Base-by-base conservation (phyloP, 2,329 filamentous ascomycete species). In the Monilinia laxa region DNA sequence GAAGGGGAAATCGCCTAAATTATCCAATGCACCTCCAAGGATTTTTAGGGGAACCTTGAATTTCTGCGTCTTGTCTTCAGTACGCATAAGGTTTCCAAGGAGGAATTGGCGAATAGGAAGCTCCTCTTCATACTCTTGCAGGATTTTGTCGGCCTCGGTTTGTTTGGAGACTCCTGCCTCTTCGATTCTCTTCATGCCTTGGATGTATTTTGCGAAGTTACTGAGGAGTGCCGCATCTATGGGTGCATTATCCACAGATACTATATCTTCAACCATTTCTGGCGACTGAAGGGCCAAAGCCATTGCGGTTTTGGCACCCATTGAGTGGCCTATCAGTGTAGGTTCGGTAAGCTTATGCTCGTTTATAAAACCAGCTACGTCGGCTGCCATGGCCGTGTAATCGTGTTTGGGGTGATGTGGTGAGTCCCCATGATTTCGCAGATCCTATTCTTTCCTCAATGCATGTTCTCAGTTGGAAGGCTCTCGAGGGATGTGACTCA, bases 251-350 rank as follows among this genome's bases (percentile, higher is more conserved):
- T 98, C 94, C 16, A 98, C 93, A 1, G 92, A 84, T 38, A 97
- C 84, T 62, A 98, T 81, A 72, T 89, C 86, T 20, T 84, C 82
- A 67, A 97, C 83, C 3, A 87, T 80, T 7, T 85, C 80, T 0
- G 92, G 91, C 0, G 86, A 83, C 54, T 84, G 82, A 47, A 98
- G 84, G 4, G 92, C 92, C 67, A 97, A 81, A 0, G 90, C 83
- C 94, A 98, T 97, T 73, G 92, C 92, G 2, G 90, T 88, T 81
- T 98, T 98, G 57, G 94, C 94, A 70, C 95, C 94, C 89, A 98
- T 98, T 1, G 92, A 97, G 79, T 98, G 95, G 0, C 94, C 94
- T 74, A 98, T 95, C 38, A 98, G 80, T 0, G 90, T 92, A 2
- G 89, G 83, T 38, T 90, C 81, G 55, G 84, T 80, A n/a, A 97